phyloP scores from a whole-genome alignment of 805 yeast species.

The Brettanomyces anomalus region DNA sequence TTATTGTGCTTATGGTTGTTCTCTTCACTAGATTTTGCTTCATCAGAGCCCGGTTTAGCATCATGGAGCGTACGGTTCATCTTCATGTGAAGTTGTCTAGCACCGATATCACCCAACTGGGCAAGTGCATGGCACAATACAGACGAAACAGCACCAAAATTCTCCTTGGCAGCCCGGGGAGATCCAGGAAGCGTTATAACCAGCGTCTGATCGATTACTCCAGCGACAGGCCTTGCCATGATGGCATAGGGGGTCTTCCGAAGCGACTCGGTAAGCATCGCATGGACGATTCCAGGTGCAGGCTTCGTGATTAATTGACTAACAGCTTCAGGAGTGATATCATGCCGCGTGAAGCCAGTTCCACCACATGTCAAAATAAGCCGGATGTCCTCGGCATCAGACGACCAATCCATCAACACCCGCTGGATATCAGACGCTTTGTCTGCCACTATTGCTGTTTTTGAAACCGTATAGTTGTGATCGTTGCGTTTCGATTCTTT shows the following conservation, averaged over 20 bases:
- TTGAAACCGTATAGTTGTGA: conserved; percentile 6
- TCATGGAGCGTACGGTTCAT: conserved; percentile 18
- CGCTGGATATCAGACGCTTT: conserved; percentile 23
- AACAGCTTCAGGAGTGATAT: conserved; percentile 44
- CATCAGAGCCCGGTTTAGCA: conserved; percentile 14
- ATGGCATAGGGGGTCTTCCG: conserved; percentile 39
- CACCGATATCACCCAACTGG: conserved; percentile 26
- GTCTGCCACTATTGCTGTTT: conserved; percentile 29
- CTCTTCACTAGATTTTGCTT: conserved; percentile 1
- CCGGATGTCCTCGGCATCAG: conserved; percentile 10
- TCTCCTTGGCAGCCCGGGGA: conserved; percentile 39
- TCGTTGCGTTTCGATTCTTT: neutral
- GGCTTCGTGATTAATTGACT: conserved; percentile 31
- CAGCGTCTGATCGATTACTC: conserved; percentile 28
- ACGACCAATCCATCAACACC: conserved; percentile 20
- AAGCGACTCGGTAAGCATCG: conserved; percentile 35
- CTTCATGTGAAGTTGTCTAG: conserved; percentile 33
- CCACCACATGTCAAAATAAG: conserved; percentile 44
- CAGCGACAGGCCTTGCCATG: conserved; percentile 43
- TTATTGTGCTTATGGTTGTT: conserved; percentile 8
- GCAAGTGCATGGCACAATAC: conserved; percentile 36
- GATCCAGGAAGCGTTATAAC: conserved; percentile 45
- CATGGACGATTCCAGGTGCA: conserved; percentile 42
- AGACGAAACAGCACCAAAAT: conserved; percentile 28
- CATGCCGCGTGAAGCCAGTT: conserved; percentile 39